Evolutionary conservation across 1,139 yeast genomes (phyloP).

Genomic region (Lipomyces yarrowii): DNA sequence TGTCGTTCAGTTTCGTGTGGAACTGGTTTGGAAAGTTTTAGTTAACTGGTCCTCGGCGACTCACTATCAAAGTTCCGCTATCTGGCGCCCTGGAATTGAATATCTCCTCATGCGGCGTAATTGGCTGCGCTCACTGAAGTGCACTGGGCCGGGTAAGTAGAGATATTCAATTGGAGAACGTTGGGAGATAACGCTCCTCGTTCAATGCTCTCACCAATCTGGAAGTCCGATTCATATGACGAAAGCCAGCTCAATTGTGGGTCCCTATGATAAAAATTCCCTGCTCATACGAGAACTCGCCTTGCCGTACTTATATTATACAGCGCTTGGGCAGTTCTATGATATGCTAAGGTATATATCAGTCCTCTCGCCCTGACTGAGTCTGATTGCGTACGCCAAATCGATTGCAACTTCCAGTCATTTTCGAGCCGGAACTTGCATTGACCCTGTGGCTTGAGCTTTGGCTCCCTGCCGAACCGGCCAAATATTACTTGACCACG

Average conservation of each 20-base stretch:
- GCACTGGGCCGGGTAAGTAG: neutral
- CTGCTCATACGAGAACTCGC: neutral
- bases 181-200: neutral
- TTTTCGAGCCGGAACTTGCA: neutral
- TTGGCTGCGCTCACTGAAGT: neutral
- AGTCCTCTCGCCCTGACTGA: neutral
- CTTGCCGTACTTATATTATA: neutral
- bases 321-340: neutral
- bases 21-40: neutral
- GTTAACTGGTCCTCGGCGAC: neutral
- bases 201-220: neutral
- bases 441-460: neutral
- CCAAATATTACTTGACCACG: neutral
- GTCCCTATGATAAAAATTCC: too few relatives aligned
- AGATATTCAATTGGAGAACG: neutral
- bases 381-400: neutral
- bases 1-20: neutral
- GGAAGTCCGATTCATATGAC: neutral
- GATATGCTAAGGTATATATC: neutral
- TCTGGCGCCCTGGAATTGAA: conserved; percentile 3
- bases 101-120: conserved; percentile 1
- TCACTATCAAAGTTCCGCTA: neutral
- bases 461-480: neutral
- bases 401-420: neutral
- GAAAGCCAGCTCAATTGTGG: too few relatives aligned